These are phyloP conservation scores for Aureococcus anophagefferens DNA, from an alignment of 108 stramenopile species.

Conservation along the genomic window DNA sequence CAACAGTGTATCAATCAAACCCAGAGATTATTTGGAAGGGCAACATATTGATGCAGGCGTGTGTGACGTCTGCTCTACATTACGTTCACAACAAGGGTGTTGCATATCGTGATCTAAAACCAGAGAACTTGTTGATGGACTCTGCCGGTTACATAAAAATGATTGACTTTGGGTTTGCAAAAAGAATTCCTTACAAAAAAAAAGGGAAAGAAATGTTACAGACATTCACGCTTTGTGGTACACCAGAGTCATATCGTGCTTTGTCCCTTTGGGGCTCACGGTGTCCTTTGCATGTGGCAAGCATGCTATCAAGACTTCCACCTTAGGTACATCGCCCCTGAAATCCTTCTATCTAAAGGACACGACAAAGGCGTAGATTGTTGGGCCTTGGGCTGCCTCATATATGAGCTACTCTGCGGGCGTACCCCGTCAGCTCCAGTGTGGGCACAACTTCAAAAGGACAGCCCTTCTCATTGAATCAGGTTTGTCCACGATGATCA, in stretches of 20 bases:
- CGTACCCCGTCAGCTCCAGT: conserved; percentile 52
- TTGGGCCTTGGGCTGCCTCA: conserved; percentile 92
- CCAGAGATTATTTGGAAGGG: no score
- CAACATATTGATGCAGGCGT: conserved; percentile 85
- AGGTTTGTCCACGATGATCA: no score
- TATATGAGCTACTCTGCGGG: conserved; percentile 89
- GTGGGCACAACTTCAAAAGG: no score
- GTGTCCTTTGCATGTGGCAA: no score
- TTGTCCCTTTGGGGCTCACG: no score
- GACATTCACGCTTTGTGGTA: conserved; percentile 56
- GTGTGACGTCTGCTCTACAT: conserved; percentile 68
- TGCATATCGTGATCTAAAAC: conserved; percentile 81
- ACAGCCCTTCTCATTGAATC: no score
- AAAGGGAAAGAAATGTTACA: conserved; percentile 59
- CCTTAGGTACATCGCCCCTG: conserved; percentile 48
- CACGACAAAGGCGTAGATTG: conserved; percentile 61
- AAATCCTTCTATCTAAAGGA: conserved; percentile 8
- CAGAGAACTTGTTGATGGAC: conserved; percentile 82
- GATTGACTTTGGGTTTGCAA: conserved; percentile 96
- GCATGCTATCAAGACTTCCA: conserved; percentile 24
- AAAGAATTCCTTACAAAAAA: no score
- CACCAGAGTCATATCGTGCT: conserved; percentile 81
- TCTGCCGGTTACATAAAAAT: conserved; percentile 77
- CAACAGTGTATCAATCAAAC: no score
- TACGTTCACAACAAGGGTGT: conserved; percentile 68